A percentile compares a stretch with the other conserved stretches of the same genome.
These are phyloP conservation scores for Yamadazyma nakazawae DNA, from an alignment of 805 yeast genomes.

Conservation along the genomic window DNA sequence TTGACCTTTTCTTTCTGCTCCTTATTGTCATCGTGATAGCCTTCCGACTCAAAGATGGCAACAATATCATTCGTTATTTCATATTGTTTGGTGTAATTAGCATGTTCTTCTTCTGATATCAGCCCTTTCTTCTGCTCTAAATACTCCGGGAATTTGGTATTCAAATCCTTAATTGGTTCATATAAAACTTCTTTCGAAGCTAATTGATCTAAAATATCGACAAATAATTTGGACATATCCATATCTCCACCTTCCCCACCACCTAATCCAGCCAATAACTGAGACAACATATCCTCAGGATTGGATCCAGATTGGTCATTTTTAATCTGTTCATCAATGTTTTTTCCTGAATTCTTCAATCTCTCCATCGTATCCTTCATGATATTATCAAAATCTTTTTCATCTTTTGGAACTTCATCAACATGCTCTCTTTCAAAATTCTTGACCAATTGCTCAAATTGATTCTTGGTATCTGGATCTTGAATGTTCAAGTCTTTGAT, in stretches of 20 bases:
- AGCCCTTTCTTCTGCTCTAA: slow-evolving; percentile 49
- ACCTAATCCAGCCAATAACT: slow-evolving; percentile 51
- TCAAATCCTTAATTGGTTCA: slow-evolving; percentile 82
- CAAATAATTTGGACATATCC: slow-evolving; percentile 61
- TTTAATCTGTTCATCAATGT: slow-evolving; percentile 58
- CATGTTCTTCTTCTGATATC: slow-evolving; percentile 45
- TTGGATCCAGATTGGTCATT: slow-evolving; percentile 39
- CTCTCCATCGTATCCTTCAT: slow-evolving; percentile 79
- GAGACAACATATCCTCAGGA: slow-evolving; percentile 57
- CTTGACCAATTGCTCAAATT: slow-evolving; percentile 47
- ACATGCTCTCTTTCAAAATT: slow-evolving; percentile 37
- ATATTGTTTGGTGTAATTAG: slow-evolving; percentile 59
- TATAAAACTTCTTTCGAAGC: slow-evolving; percentile 82
- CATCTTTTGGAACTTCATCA: slow-evolving; percentile 29
- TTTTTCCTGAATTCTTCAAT: slow-evolving; percentile 70
- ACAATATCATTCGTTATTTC: slow-evolving; percentile 59
- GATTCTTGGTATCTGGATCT: slow-evolving; percentile 51
- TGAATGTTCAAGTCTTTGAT: slow-evolving; percentile 46
- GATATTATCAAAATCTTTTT: slow-evolving; percentile 60
- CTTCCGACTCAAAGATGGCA: slow-evolving; percentile 59
- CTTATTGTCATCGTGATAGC: slow-evolving; percentile 52
- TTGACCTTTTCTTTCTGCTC: slow-evolving; percentile 50
- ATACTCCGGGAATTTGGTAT: slow-evolving; percentile 70
- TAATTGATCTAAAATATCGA: slow-evolving; percentile 75
- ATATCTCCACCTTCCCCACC: slow-evolving; percentile 41